Base-by-base conservation (phyloP, 2,329 filamentous ascomycete species). In the Nemania abortiva region DNA sequence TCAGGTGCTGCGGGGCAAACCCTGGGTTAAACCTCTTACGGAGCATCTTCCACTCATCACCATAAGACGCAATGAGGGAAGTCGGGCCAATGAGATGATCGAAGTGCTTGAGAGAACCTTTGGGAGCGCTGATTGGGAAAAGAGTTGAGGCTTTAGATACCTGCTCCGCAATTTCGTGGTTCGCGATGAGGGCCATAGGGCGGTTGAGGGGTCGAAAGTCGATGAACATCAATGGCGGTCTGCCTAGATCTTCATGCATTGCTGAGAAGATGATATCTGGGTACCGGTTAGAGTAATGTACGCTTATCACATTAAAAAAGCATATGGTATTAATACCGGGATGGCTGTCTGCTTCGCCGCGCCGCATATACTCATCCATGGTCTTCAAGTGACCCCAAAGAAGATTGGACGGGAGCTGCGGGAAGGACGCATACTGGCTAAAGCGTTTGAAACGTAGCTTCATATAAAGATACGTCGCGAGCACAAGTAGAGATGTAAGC, bases 151-250 rank as follows among this genome's bases (percentile, higher is more conserved):
- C 6, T 39, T 37, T 31, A 11, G 42, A 59, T 6, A 59, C 29
- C 18, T 59, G 56, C n/a, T 59, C 56, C 18, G 56, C 56, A 1
- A 59, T 27, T 34, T 59, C 56, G n/a, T 59, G 42, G 42, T 18
- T 49, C 13, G 22, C 15, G 42, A 59, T n/a, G n/a, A 59, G 11
- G 9, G 31, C n/a, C 56, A 59, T 74, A 7, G 80, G 75, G 20
- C 72, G 77, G 18, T 62, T 66, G 11, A 79, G 55, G 1, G 81
- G 81, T 5, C 80, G 76, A 18, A 80, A 65, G 53, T 82, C 81
- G 15, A 80, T 27, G 0, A 81, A 31, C 59, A 81, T 73, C 27
- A 81, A 27, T 0, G 79, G 74, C 3, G 81, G 81, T 4, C 74
- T 75, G 0, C 77, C 78, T n/a, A 79, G 59, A 1, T 70, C 66